Percentiles rank a stretch among this genome's conserved stretches.
Evolutionary conservation across 148 eudicot species (phyloP).

Genomic region (Silene conica): DNA sequence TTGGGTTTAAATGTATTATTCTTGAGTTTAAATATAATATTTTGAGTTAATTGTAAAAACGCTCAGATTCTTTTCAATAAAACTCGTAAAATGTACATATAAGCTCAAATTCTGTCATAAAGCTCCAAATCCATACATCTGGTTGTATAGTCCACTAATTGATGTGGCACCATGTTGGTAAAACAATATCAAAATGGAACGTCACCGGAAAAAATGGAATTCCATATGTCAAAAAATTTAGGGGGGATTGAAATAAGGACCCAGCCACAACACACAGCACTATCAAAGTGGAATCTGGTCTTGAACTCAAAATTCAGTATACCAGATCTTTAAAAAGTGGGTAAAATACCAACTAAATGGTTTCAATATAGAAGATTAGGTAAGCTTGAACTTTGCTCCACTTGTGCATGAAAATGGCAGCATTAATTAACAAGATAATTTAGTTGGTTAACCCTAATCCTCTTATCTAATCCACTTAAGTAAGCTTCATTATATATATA

Average conservation of each 20-base stretch:
- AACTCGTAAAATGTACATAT: no score
- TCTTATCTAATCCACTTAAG: constrained; percentile 21
- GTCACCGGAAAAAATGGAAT: constrained; percentile 10
- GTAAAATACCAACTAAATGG: constrained; percentile 18
- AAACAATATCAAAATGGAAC: not conserved
- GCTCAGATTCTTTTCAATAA: no score
- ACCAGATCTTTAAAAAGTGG: constrained; percentile 25
- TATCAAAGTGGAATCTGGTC: constrained; percentile 24
- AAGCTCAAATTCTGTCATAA: no score
- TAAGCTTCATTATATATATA: constrained; percentile 11
- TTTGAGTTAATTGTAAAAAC: no score
- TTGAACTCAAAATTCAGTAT: constrained; percentile 17
- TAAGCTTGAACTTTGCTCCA: constrained; percentile 37
- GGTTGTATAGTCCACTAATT: no score
- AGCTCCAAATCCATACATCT: no score
- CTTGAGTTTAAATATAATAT: no score
- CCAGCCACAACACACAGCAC: constrained; percentile 4
- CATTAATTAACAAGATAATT: constrained; percentile 25
- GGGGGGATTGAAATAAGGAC: not conserved
- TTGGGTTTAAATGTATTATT: no score
- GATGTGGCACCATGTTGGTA: no score
- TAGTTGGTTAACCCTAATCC: constrained; percentile 28
- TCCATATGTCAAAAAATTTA: constrained; percentile 17
- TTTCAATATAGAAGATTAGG: constrained; percentile 16
- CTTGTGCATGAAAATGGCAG: constrained; percentile 21